Base-by-base conservation (phyloP, 495 filamentous ascomycete species). In the Aspergillus kassunensis region DNA sequence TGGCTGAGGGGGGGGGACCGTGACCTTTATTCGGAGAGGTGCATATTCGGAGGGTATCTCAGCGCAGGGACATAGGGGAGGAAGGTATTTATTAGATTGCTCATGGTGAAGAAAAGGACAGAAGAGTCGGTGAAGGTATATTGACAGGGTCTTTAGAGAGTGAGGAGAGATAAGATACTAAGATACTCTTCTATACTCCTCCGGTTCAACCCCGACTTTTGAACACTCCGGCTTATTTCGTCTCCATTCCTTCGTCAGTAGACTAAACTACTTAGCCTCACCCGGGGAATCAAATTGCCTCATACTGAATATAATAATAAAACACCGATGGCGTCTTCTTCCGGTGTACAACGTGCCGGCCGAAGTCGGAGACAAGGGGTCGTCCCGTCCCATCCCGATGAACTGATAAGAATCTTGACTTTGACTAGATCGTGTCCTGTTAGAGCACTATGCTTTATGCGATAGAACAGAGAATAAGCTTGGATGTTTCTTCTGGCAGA, bases 121-220 rank as follows among this genome's bases (percentile, higher is more conserved):
- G 18, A 55, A 59, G 49, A 59, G 57, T 59, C 57, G 57, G 57
- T 59, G 57, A 59, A 37, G 27, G 41, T 46, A 46, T 50, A 25
- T 35, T 34, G 13, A 53, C 46, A 46, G 49, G 42, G 34, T 24
- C 33, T 35, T 51, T 44, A 42, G 44, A 49, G 40, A 42, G 21
- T 19, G 42, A 21, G 46, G 34, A 13, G 40, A 53, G 42, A 34
- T 21, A 35, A 30, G 34, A 13, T 16, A 35, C n/a, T n/a, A n/a
- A n/a, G n/a, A n/a, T n/a, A n/a, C n/a, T n/a, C n/a, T n/a, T n/a
- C n/a, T n/a, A n/a, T n/a, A n/a, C n/a, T n/a, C n/a, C n/a, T n/a
- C n/a, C n/a, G n/a, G n/a, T n/a, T n/a, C n/a, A n/a, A n/a, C n/a
- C n/a, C n/a, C n/a, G n/a, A n/a, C n/a, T n/a, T n/a, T n/a, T n/a